Base-by-base conservation (phyloP, 441 rosid genomes). In the Isatis lusitanica region DNA sequence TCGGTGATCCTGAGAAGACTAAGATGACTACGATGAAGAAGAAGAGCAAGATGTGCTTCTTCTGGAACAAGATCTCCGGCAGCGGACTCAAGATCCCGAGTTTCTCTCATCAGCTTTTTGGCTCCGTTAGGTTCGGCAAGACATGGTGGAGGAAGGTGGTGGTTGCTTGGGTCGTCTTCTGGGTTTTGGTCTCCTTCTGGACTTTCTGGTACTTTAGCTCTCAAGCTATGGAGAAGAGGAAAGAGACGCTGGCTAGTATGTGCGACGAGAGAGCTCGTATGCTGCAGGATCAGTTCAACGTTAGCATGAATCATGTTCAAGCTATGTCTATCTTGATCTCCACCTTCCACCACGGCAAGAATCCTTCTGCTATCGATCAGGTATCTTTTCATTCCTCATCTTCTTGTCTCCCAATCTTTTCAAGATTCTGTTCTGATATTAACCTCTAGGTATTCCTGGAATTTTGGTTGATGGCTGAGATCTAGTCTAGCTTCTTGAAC, bases 241-340 rank as follows among this genome's bases (percentile, higher is more conserved):
- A 81, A 73, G 98, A 89, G 50, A 82, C 88, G 5, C 85, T 93
- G 13, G 79, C 83, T 39, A 90, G 93, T 52, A 91, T 93, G 97
- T 93, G 98, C 67, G 98, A 91, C 64, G 96, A 93, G 80, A 89
- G 98, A 73, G 94, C 98, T 62, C 84, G 98, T 82, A 91, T 93
- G 98, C 73, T 93, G 7, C 96, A 93, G 78, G 97, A 93, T 82
- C 98, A 93, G 79, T 93, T 93, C 78, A 93, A 93, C 80, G 98
- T 93, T 35, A 93, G 98, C 81, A 80, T 93, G 98, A 91, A 93
- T 79, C 98, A 93, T 83, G 84, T 93, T 30, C 98, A 91, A 73
- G 97, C 97, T 33, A 93, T 93, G 90, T 88, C 98, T 61, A 86
- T 93, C 78, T 82, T 91, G 83, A 93, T 93, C 85, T 87, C 97